phyloP scores from a whole-genome alignment of 345 rosid genomes.

The Syzygium oleosum region DNA sequence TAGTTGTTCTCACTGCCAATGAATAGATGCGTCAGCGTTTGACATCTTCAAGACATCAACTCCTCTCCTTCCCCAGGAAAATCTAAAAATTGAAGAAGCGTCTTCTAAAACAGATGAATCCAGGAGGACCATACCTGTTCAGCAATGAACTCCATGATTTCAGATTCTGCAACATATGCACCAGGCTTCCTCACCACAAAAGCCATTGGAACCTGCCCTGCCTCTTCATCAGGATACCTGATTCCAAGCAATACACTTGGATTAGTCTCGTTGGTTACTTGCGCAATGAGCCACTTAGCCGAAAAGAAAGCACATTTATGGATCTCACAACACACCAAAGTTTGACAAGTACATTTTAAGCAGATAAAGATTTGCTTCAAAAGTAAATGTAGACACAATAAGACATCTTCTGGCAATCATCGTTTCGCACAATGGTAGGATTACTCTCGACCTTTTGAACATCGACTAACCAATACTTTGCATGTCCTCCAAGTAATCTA shows the following conservation, averaged over 20 bases:
- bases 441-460: neutral
- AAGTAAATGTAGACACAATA: neutral
- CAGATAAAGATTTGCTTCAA: neutral
- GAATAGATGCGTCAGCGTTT: neutral
- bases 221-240: constrained; percentile 91
- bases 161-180: constrained; percentile 35
- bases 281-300: neutral
- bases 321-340: neutral
- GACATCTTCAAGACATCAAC: neutral
- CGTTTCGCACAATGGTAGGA: neutral
- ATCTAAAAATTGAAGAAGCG: neutral
- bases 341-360: neutral
- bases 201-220: constrained; percentile 96
- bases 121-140: constrained; percentile 39
- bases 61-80: neutral
- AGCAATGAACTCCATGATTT: constrained; percentile 62
- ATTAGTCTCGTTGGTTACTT: neutral
- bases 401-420: neutral
- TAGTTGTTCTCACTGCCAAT: neutral
- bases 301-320: neutral
- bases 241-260: neutral
- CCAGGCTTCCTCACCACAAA: constrained; percentile 82
- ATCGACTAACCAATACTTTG: neutral
- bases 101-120: neutral
- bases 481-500: neutral